These are phyloP conservation scores for Fusarium nisikadoi DNA, from an alignment of 2,329 filamentous ascomycete species.

Conservation along the genomic window DNA sequence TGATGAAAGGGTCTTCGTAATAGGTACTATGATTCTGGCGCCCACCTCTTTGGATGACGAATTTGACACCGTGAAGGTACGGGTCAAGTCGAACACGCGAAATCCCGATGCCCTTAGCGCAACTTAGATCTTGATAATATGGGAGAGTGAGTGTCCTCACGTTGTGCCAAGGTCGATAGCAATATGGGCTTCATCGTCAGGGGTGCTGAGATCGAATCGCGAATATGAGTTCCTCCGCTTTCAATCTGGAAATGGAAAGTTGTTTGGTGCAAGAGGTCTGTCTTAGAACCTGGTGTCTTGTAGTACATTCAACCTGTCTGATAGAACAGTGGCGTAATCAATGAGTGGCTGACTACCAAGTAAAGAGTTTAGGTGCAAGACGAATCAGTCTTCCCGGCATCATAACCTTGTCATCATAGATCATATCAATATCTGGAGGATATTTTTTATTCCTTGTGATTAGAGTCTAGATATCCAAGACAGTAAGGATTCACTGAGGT, in stretches of 20 bases:
- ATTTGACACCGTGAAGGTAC: background rate
- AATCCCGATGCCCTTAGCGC: background rate
- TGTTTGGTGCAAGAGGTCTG: background rate
- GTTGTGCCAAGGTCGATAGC: background rate
- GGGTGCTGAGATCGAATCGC: background rate
- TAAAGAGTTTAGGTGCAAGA: background rate
- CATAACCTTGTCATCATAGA: background rate
- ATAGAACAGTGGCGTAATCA: background rate
- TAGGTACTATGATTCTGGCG: background rate
- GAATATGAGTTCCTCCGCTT: background rate
- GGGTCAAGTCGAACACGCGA: background rate
- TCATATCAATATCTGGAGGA: background rate
- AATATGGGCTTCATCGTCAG: background rate
- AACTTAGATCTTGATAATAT: fast-evolving
- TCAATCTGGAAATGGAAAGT: background rate
- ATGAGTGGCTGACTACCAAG: background rate
- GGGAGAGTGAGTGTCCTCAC: background rate
- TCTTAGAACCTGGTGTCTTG: background rate
- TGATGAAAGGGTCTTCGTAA: background rate
- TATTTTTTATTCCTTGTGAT: background rate
- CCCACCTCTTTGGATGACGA: background rate
- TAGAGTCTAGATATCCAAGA: background rate
- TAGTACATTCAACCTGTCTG: background rate
- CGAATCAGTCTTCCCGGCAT: background rate
- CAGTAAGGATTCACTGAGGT: no score